These are phyloP conservation scores for Raphidocelis subcapitata DNA, from an alignment of 139 green algal species.

Conservation along the genomic window DNA sequence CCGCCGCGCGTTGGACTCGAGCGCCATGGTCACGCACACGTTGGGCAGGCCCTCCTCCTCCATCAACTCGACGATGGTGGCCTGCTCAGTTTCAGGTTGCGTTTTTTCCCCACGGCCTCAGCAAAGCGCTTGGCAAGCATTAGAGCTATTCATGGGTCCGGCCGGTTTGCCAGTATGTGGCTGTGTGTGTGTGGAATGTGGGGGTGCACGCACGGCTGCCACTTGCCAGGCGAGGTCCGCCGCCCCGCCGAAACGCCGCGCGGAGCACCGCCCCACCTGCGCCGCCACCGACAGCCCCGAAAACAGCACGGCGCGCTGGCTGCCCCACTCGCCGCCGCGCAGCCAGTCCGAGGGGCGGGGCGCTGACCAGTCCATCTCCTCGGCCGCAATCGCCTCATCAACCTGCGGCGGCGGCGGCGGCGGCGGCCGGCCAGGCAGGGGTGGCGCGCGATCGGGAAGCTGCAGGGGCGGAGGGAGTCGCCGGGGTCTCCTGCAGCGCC, in stretches of 20 bases:
- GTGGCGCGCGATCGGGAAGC: too few species aligned
- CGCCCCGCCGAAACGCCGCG: conserved; percentile 4
- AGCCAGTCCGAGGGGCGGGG: conserved; percentile 24
- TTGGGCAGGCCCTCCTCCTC: conserved; percentile 41
- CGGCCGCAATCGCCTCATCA: conserved; percentile 24
- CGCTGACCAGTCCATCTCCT: conserved; percentile 45
- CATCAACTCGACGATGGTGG: conserved; percentile 57
- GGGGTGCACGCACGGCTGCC: background rate
- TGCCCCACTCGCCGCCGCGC: conserved; percentile 51
- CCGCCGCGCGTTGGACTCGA: conserved; percentile 28
- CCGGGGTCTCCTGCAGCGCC: too few species aligned
- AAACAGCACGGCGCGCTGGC: conserved; percentile 57
- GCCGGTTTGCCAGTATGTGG: background rate
- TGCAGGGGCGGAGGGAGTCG: too few species aligned
- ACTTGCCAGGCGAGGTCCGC: background rate
- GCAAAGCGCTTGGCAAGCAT: conserved; percentile 9
- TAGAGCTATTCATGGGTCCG: conserved; percentile 7
- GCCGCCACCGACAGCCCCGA: conserved; percentile 36
- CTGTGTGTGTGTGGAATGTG: background rate
- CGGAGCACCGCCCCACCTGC: conserved; percentile 5
- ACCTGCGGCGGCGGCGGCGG: conserved; percentile 9
- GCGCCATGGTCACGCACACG: conserved; percentile 33
- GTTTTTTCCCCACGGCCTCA: background rate
- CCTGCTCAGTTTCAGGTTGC: conserved; percentile 23
- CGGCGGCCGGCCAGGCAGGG: background rate